Evolutionary conservation across 2,329 filamentous ascomycete genomes (phyloP).

Genomic region (Furcasterigmium sp.): DNA sequence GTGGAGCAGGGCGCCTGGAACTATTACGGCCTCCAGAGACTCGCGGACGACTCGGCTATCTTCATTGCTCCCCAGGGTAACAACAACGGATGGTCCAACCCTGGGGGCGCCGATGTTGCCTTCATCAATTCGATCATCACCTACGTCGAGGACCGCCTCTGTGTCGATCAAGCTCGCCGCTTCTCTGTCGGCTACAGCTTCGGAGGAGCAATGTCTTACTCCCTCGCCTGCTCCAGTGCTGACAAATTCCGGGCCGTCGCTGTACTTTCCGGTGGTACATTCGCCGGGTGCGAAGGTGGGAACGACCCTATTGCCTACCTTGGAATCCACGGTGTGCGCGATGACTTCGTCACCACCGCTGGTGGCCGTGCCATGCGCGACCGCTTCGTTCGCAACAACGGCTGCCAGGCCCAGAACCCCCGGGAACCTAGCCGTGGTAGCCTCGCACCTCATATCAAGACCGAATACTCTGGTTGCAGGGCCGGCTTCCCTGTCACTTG

Average conservation of each 20-base stretch:
- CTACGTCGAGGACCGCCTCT: constrained; percentile 30
- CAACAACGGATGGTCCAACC: constrained; percentile 35
- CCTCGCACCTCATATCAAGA: constrained; percentile 16
- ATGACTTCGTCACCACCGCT: constrained; percentile 27
- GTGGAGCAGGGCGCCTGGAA: neutral
- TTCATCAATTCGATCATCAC: constrained; percentile 33
- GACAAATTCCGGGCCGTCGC: constrained; percentile 31
- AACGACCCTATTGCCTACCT: constrained; percentile 31
- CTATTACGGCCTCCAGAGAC: constrained; percentile 33
- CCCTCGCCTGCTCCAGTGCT: constrained; percentile 33
- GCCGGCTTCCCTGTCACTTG: constrained; percentile 20
- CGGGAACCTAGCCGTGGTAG: constrained; percentile 15
- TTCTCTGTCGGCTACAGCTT: constrained; percentile 41
- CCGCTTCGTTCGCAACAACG: constrained; percentile 29
- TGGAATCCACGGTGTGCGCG: constrained; percentile 30
- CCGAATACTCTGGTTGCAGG: constrained; percentile 20
- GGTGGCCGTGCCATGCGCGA: constrained; percentile 28
- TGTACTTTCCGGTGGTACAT: constrained; percentile 22
- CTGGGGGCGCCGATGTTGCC: constrained; percentile 31
- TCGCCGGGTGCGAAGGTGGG: constrained; percentile 29
- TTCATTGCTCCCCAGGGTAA: constrained; percentile 37
- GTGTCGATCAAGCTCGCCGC: constrained; percentile 32
- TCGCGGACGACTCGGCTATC: constrained; percentile 29
- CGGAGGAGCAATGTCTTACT: constrained; percentile 35
- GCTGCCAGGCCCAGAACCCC: constrained; percentile 21